Conservation (phyloP, 2,329 filamentous ascomycete genomes). For the Penicillium polonicum region DNA sequence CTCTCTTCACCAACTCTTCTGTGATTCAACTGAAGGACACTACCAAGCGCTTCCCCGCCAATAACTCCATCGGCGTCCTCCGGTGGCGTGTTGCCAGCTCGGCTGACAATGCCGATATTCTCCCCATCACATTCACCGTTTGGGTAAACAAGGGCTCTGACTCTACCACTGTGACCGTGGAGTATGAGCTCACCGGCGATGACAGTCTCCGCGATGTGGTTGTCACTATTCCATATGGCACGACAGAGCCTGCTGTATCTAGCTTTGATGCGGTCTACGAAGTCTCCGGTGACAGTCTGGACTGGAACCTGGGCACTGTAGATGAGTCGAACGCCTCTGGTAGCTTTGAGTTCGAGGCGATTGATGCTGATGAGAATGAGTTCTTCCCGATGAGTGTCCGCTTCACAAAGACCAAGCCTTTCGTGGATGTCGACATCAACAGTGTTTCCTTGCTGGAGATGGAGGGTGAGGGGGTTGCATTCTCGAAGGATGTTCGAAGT, state of each 20-base stretch:
- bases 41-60: constrained; percentile 85
- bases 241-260: constrained; percentile 80
- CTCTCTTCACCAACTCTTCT: constrained; percentile 77
- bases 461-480: constrained; percentile 45
- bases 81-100: constrained; percentile 81
- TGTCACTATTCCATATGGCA: constrained; percentile 82
- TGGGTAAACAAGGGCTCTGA: constrained; percentile 90
- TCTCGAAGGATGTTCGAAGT: constrained; percentile 48
- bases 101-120: constrained; percentile 73
- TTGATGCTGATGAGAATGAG: constrained; percentile 82
- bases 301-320: constrained; percentile 89
- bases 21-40: constrained; percentile 87
- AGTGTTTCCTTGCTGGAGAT: constrained; percentile 46
- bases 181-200: constrained; percentile 86
- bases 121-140: constrained; percentile 93
- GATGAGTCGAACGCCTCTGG: constrained; percentile 79
- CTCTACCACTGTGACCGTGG: constrained; percentile 86
- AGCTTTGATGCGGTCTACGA: constrained; percentile 95
- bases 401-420: constrained; percentile 83
- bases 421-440: constrained; percentile 83
- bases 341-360: constrained; percentile 92
- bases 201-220: constrained; percentile 79
- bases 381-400: constrained; percentile 97
- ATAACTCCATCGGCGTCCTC: constrained; percentile 88
- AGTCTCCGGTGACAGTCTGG: constrained; percentile 85